Conservation (phyloP, 768 basidiomycete genomes). For the Sarcodon aspratus region DNA sequence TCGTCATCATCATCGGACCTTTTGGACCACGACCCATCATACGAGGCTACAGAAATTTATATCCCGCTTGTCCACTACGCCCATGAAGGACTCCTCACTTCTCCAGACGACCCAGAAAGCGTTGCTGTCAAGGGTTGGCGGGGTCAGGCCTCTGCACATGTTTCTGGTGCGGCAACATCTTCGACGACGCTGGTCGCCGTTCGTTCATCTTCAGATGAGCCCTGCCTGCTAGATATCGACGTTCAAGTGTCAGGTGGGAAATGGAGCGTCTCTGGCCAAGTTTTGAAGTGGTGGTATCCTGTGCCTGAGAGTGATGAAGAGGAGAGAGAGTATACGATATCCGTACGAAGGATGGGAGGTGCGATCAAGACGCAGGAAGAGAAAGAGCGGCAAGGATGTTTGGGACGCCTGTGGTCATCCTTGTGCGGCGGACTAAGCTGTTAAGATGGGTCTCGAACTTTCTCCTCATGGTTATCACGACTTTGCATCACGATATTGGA, state of each 20-base stretch:
- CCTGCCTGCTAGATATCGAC: conserved; percentile 22
- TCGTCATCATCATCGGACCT: conserved; percentile 8
- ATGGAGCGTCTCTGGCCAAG: conserved; percentile 36
- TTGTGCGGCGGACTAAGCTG: neutral
- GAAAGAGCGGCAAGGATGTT: neutral
- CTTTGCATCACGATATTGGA: neutral
- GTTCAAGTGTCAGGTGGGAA: conserved; percentile 36
- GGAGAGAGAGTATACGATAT: conserved; percentile 19
- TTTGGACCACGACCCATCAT: conserved; percentile 8
- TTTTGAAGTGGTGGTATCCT: conserved; percentile 30
- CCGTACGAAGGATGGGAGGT: conserved; percentile 17
- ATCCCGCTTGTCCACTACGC: conserved; percentile 88
- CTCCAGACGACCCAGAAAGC: neutral
- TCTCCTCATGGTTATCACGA: neutral
- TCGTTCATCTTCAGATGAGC: neutral
- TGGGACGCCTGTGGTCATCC: neutral
- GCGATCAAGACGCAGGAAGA: conserved; percentile 14
- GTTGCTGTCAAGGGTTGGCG: neutral
- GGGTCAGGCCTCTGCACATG: neutral
- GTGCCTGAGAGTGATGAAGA: conserved; percentile 17
- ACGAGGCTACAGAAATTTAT: conserved; percentile 76
- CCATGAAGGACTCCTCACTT: neutral
- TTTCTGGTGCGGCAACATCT: conserved; percentile 4
- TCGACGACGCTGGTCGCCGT: conserved; percentile 5
- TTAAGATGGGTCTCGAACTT: neutral